Conservation (phyloP, 352 stramenopile genomes). For the Thraustochytrium aureum region DNA sequence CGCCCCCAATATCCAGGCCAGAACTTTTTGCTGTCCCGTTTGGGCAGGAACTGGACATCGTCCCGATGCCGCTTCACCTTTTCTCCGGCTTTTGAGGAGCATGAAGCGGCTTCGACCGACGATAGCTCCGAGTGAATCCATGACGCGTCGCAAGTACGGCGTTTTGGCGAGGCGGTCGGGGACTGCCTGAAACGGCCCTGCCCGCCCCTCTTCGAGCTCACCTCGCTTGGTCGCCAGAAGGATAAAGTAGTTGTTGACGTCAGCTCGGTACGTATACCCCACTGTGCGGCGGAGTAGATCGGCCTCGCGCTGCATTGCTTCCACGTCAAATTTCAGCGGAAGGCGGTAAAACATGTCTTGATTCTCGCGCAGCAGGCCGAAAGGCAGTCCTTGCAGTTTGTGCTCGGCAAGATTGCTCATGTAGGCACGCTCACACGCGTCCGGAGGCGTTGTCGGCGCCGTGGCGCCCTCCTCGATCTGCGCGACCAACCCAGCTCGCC, state of each 20-base stretch:
- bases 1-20: slow-evolving; percentile 37
- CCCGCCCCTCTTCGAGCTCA: slow-evolving; percentile 5
- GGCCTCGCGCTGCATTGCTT: not conserved
- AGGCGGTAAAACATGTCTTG: slow-evolving; percentile 23
- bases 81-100: slow-evolving; percentile 47
- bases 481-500: too few species aligned
- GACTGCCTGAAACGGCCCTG: slow-evolving; percentile 2
- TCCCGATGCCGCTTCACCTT: slow-evolving; percentile 9
- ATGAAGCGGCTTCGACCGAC: slow-evolving; percentile 17
- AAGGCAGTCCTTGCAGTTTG: slow-evolving; percentile 4
- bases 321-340: slow-evolving; percentile 46
- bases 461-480: not conserved
- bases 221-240: slow-evolving; percentile 31
- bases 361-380: not conserved
- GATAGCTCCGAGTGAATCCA: slow-evolving; percentile 3
- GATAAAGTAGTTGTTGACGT: slow-evolving; percentile 54
- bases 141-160: not conserved
- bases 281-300: not conserved
- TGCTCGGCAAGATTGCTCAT: not conserved
- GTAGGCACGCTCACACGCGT: not conserved
- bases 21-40: not conserved
- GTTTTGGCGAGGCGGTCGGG: not conserved
- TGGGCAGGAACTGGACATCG: not conserved
- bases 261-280: slow-evolving; percentile 31
- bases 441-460: not conserved